Conservation (phyloP, 306 rosid genomes). For the Sindora glabra region DNA sequence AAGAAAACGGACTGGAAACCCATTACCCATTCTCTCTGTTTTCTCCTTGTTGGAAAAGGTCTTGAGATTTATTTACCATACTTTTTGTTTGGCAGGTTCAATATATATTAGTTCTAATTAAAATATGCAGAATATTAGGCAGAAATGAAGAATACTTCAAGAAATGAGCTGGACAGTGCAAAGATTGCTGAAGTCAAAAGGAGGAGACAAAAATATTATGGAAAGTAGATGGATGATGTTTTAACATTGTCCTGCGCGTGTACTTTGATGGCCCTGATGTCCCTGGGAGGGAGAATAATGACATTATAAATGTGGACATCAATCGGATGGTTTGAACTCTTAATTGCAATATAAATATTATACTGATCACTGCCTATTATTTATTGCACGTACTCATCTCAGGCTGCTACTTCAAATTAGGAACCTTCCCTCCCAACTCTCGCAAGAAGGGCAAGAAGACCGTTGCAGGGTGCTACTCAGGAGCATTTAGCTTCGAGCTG, state of each 20-base stretch:
- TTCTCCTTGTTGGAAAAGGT: constrained; percentile 12
- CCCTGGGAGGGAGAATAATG: constrained; percentile 16
- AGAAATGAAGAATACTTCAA: constrained; percentile 19
- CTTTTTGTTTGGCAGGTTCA: constrained; percentile 17
- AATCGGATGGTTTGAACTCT: constrained; percentile 20
- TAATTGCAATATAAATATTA: constrained; percentile 9
- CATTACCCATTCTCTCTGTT: constrained; percentile 20
- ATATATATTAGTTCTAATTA: background rate
- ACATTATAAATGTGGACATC: constrained; percentile 27
- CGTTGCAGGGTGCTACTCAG: background rate
- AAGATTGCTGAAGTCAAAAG: constrained; percentile 33
- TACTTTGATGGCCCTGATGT: background rate
- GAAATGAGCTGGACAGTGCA: constrained; percentile 29
- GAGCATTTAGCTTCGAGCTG: constrained; percentile 4
- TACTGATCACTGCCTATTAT: no score
- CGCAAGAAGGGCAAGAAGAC: background rate
- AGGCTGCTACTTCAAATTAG: background rate
- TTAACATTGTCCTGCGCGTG: background rate
- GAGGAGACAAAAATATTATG: background rate
- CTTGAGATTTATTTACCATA: constrained; percentile 17
- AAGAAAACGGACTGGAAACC: background rate
- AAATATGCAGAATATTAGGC: constrained; percentile 1
- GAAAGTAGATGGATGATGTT: background rate
- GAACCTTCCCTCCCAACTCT: constrained; percentile 8
- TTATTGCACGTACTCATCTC: constrained; percentile 10